Evolutionary conservation across 1,139 yeast genomes (phyloP), one percentile per base, ranked within the genome.

Genomic region (Candida anutae): DNA sequence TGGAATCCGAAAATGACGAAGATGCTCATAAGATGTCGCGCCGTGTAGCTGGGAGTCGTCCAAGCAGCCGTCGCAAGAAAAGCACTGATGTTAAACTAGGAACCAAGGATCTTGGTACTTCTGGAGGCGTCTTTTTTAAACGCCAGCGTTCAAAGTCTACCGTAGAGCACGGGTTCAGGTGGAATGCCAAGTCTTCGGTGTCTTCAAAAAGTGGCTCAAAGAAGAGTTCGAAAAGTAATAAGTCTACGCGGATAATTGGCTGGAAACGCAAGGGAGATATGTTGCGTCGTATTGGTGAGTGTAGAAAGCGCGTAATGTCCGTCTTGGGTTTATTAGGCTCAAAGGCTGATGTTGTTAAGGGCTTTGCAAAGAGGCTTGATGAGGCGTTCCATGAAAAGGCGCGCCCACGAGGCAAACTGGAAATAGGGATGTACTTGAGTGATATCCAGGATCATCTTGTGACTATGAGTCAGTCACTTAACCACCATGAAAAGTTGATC

Each of bases 381-480:
- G 97, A 88, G 43, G 78, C 74, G 26, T 76, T 85, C 73, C 84
- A 77, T 21, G 45, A 31, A 30, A 28, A 11, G 28, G 37, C 33
- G 37, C 45, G 35, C 6, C 8, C 11, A n/a, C 27, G 24, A 15
- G 34, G 39, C 9, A 38, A 46, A 25, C 48, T 44, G 32, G 71
- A 64, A 35, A 62, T 90, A 43, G 94, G 94, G 5, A 79, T 90
- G 77, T 90, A 88, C 50, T 59, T 58, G 35, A 62, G 64, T 1
- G 97, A 87, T 60, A 88, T 88, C 45, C 96, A 88, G 55, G 98
- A 90, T 58, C 94, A 82, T 56, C 79, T 82, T 11, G 83, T 88
- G 13, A 90, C 97, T 3, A 90, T 90, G 98, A 93, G 85, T 1
- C 95, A 90, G 48, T 78, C 94, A 8, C 64, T 90, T 38, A 85